Evolutionary conservation across 2,329 filamentous ascomycete genomes (phyloP).

Genomic region (Scleromitrula shiraiana): DNA sequence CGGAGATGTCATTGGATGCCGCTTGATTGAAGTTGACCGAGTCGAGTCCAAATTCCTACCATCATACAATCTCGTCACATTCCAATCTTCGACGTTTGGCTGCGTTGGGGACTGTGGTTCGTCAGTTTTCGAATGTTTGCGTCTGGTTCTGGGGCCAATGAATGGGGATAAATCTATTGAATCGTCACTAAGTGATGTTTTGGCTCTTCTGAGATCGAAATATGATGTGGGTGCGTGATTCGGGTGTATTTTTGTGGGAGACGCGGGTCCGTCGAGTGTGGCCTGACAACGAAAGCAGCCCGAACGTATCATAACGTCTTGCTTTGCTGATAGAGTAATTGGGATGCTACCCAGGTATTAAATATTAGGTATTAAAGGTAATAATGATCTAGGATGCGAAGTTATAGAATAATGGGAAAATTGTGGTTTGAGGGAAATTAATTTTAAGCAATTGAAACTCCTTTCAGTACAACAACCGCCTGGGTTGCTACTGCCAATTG

Average conservation of each 20-base stretch:
- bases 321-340: background rate
- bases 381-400: background rate
- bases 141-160: background rate
- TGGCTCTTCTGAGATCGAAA: no score
- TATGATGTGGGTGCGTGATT: background rate
- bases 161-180: no score
- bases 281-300: background rate
- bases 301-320: slow-evolving; percentile 3
- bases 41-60: background rate
- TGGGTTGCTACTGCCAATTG: no score
- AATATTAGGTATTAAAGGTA: background rate
- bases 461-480: no score
- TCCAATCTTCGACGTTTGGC: slow-evolving; percentile 7
- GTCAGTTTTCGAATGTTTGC: background rate
- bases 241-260: background rate
- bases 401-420: no score
- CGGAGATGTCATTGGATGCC: background rate
- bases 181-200: no score
- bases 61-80: slow-evolving; percentile 6
- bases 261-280: background rate
- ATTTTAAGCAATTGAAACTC: no score
- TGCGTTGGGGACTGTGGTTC: background rate
- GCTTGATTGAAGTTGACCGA: background rate
- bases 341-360: background rate
- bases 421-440: no score